Percentiles rank a stretch among this genome's conserved stretches.
These are phyloP conservation scores for Anthoceros angustus DNA, from an alignment of 225 moss, liverwort and hornwort species.

Conservation along the genomic window DNA sequence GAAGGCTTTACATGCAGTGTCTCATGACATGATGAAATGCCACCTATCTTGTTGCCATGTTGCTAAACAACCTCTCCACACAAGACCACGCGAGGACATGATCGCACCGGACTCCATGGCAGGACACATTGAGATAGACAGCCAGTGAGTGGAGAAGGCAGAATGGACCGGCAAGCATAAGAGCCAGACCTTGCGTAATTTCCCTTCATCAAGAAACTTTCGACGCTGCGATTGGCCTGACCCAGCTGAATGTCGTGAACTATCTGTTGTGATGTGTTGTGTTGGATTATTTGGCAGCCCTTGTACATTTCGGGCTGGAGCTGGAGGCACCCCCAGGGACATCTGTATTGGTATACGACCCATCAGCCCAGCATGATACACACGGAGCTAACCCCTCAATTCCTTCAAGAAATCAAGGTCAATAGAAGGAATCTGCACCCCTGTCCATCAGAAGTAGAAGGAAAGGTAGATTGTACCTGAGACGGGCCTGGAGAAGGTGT, in stretches of 20 bases:
- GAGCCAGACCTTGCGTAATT: constrained; percentile 55
- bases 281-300: constrained; percentile 17
- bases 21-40: too few species aligned
- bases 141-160: background rate
- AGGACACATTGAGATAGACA: constrained; percentile 4
- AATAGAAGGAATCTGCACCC: background rate
- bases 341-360: constrained; percentile 11
- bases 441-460: background rate
- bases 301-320: constrained; percentile 28
- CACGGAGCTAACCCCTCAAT: background rate
- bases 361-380: background rate
- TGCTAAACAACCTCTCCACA: too few species aligned
- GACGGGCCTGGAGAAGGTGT: constrained; percentile 13
- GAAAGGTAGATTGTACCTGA: constrained; percentile 13
- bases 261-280: background rate
- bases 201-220: constrained; percentile 86
- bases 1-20: too few species aligned
- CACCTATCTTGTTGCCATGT: too few species aligned
- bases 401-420: too few species aligned
- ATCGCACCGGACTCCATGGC: too few species aligned
- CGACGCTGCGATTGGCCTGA: constrained; percentile 66
- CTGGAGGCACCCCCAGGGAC: constrained; percentile 20
- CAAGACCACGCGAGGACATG: too few species aligned
- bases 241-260: constrained; percentile 12
- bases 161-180: background rate